Evolutionary conservation across 441 rosid genomes (phyloP), one percentile per base, ranked within the genome.

Genomic region (Gossypium davidsonii): DNA sequence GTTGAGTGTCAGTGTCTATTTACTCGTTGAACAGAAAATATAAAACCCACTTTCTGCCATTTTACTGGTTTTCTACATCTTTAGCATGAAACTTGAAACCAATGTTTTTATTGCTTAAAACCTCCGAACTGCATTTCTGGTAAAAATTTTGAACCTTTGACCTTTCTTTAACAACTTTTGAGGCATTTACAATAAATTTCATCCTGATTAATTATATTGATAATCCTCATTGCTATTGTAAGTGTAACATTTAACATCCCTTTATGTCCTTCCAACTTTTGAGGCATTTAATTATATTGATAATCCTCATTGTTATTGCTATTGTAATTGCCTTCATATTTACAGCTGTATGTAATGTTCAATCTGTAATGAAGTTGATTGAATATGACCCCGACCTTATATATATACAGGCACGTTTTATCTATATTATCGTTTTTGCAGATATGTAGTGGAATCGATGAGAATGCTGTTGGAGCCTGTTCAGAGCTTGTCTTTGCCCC

Each of bases 401-500:
- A 44, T 42, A 42, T 49, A 3, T 4, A 49, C 18, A 12, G 15
- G 14, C 18, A 2, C 15, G 0, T 5, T 42, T 64, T 64, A 9
- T 42, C 10, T 5, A 1, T 7, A 67, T 25, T 21, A 25, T 49
- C 14, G 1, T 49, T 31, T 5, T 59, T 71, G 62, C 85, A 95
- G 99, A 87, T 91, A 51, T 95, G 97, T 67, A 88, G 97, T 25
- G 99, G 99, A 73, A 86, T 91, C 75, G 99, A 95, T 18, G 98
- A 93, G 73, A 88, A 86, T 82, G 91, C 97, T 11, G 92, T 88
- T 8, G 98, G 98, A 72, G 88, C 91, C 52, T 91, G 98, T 84
- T 84, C 99, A 0, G 98, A 95, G 62, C 94, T 95, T 28, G 86
- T 95, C 56, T 95, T 90, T 81, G 97, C 98, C 18, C 98, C 99